Conservation (phyloP, 257 asterid genomes). For the Nicotiana sylvestris region DNA sequence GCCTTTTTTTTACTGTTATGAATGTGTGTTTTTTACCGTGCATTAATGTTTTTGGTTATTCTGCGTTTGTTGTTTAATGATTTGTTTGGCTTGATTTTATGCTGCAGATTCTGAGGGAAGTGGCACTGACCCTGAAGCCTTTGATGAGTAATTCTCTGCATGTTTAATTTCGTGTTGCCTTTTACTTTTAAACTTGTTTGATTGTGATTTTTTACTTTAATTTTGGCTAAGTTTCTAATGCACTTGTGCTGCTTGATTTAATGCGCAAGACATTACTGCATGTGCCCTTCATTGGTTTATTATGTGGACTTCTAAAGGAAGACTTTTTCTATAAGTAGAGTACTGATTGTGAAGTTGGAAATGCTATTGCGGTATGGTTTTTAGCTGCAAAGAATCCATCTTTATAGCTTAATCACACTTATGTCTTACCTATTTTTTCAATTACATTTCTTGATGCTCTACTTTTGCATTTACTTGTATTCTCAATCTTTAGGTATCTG, state of each 20-base stretch:
- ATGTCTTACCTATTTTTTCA: not conserved
- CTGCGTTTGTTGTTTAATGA: not conserved
- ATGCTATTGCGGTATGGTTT: not conserved
- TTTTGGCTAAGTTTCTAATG: not conserved
- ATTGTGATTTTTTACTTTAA: not conserved
- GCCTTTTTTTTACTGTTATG: not conserved
- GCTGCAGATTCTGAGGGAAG: conserved; percentile 38
- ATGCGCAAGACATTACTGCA: conserved; percentile 12
- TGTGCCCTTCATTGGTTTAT: not conserved
- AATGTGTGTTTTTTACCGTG: not conserved
- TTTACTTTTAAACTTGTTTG: not conserved
- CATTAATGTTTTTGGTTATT: not conserved
- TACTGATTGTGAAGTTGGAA: conserved; percentile 10
- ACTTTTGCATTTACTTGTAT: not conserved
- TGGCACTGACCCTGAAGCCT: conserved; percentile 43
- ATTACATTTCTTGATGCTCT: not conserved
- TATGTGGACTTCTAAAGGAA: not conserved
- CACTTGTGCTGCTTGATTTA: conserved; percentile 14
- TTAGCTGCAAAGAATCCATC: not conserved
- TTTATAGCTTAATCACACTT: not conserved
- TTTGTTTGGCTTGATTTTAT: conserved; percentile 6
- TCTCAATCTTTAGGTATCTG: not conserved
- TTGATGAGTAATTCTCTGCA: conserved; percentile 39
- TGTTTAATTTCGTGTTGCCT: conserved; percentile 2
- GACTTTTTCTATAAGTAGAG: conserved; percentile 7